These are phyloP conservation scores for Aureobasidium sp. DNA, from an alignment of 2,329 filamentous ascomycete genomes.

Conservation along the genomic window DNA sequence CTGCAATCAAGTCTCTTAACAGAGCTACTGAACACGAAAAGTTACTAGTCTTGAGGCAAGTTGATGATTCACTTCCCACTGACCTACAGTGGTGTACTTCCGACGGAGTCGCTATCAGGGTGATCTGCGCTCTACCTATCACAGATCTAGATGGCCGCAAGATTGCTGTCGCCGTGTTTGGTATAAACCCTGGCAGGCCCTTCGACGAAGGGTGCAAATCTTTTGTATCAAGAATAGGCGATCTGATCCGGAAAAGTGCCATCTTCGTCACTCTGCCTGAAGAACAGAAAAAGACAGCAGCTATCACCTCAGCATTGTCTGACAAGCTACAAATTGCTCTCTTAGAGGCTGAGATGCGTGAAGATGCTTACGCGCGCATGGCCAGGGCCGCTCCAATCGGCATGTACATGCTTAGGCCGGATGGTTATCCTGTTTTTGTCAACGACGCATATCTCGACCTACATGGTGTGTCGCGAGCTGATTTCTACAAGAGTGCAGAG, in stretches of 20 bases:
- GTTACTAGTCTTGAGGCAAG: not conserved
- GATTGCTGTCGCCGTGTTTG: slow-evolving; percentile 34
- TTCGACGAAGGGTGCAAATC: slow-evolving; percentile 34
- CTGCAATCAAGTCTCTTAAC: not conserved
- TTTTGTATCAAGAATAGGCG: slow-evolving; percentile 30
- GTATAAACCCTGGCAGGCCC: slow-evolving; percentile 32
- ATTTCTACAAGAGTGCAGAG: slow-evolving; percentile 12
- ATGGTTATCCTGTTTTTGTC: slow-evolving; percentile 32
- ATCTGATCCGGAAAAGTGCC: slow-evolving; percentile 33
- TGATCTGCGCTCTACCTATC: slow-evolving; percentile 10
- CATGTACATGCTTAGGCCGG: slow-evolving; percentile 23
- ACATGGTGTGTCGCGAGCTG: slow-evolving; percentile 22
- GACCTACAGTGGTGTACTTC: slow-evolving; percentile 2
- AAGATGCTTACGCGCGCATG: slow-evolving; percentile 34
- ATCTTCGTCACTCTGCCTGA: slow-evolving; percentile 27
- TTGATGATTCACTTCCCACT: slow-evolving; percentile 6
- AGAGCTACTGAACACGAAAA: slow-evolving; percentile 11
- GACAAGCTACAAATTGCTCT: slow-evolving; percentile 28
- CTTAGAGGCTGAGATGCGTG: slow-evolving; percentile 28
- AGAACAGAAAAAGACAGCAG: slow-evolving; percentile 21
- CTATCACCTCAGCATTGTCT: slow-evolving; percentile 31
- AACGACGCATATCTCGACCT: slow-evolving; percentile 36
- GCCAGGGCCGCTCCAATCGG: slow-evolving; percentile 33
- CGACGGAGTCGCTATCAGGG: not conserved
- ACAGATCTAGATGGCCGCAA: slow-evolving; percentile 27